A percentile compares a stretch with the other conserved stretches of the same genome.
These are phyloP conservation scores for Aspergillus saccharolyticus DNA, from an alignment of 495 filamentous ascomycete species.

Conservation along the genomic window DNA sequence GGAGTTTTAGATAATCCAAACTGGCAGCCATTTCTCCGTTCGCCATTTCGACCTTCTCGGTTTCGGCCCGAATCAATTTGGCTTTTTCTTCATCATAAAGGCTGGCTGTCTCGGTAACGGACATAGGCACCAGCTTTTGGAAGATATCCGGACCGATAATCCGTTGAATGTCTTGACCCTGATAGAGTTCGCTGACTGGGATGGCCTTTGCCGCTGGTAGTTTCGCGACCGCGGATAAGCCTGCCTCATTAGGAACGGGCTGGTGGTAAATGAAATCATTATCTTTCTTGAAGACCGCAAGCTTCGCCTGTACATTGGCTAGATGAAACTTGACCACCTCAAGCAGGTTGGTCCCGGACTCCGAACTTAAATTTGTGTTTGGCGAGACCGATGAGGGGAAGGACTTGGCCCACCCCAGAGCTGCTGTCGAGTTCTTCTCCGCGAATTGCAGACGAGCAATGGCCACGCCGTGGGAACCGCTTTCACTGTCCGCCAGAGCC, in stretches of 20 bases:
- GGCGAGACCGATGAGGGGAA: constrained; percentile 77
- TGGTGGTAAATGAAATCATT: constrained; percentile 99
- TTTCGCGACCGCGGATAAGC: constrained; percentile 76
- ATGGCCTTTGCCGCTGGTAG: constrained; percentile 97
- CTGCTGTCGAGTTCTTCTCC: constrained; percentile 68
- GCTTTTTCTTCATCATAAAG: constrained; percentile 98
- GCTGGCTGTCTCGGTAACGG: constrained; percentile 93
- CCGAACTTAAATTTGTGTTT: constrained; percentile 76
- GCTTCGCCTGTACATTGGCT: constrained; percentile 71
- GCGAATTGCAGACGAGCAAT: constrained; percentile 80
- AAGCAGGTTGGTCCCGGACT: constrained; percentile 65
- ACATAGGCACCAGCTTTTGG: constrained; percentile 92
- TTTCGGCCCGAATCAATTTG: constrained; percentile 88
- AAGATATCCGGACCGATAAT: constrained; percentile 98
- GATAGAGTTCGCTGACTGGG: constrained; percentile 92
- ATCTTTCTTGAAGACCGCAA: constrained; percentile 74
- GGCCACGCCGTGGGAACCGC: constrained; percentile 78
- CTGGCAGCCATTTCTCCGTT: constrained; percentile 95
- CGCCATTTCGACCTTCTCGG: constrained; percentile 83
- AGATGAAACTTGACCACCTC: constrained; percentile 82
- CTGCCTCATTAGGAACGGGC: constrained; percentile 76
- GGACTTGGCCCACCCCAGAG: constrained; percentile 66
- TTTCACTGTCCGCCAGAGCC: constrained; percentile 84
- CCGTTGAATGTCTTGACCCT: constrained; percentile 91
- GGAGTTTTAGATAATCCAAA: constrained; percentile 87